Evolutionary conservation across 2,329 filamentous ascomycete genomes (phyloP), one percentile per base, ranked within the genome.

Genomic region (Epichloe sp.): DNA sequence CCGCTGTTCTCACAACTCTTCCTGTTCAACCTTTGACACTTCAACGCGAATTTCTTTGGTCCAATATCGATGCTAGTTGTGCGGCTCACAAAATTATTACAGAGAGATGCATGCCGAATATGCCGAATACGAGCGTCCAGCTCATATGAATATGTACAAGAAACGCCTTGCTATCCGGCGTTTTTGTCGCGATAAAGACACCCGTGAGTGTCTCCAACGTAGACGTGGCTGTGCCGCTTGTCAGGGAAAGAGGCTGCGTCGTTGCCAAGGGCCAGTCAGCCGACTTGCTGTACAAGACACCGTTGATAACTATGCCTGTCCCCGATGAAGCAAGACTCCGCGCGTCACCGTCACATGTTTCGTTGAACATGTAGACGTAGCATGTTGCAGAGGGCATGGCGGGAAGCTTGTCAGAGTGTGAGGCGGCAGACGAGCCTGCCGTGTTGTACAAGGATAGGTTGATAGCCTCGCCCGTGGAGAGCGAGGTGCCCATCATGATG

Each of bases 231-330:
- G 43, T 26, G 1, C 59, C 56, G 11, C 55, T 55, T 12, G 59
- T 57, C 35, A 56, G 54, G 21, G 58, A 55, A 11, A 55, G 49
- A 11, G 59, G 58, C 7, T 57, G 48, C 5, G 57, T 56, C 42
- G 63, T 62, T 7, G 62, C 59, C n/a, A 69, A 58, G 4, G 68
- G 66, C 68, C 69, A 76, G 52, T 74, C 71, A 15, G 62, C 64
- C 11, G 63, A 60, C 3, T 64, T 65, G 36, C 59, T 59, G 55
- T 76, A 76, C 58, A 79, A 70, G 19, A 84, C 70, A 7, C 80
- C 82, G 55, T 82, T 80, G 56, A 80, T 73, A 43, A 83, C 72
- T 2, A 75, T 68, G 0, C 81, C 83, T 35, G 76, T 59, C 3
- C 73, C 71, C 1, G 65, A 58, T 45, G 81, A 71, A 53, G 69